Evolutionary conservation across 805 yeast genomes (phyloP).

Genomic region (Kodamaea jinghongensis): DNA sequence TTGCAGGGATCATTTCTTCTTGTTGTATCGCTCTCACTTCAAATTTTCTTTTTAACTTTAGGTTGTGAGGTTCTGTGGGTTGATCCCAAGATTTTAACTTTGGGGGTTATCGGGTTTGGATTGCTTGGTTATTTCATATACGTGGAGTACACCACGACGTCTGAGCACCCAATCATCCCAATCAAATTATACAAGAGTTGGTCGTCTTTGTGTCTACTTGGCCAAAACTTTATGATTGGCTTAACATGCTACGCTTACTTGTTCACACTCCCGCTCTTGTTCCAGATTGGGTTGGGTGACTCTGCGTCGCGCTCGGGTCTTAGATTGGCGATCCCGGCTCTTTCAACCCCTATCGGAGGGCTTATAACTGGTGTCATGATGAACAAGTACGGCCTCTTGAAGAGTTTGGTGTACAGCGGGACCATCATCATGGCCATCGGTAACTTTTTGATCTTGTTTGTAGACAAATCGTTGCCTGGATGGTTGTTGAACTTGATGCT

Average conservation of each 20-base stretch:
- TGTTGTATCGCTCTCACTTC: constrained; percentile 30
- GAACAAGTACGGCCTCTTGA: constrained; percentile 28
- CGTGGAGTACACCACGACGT: constrained; percentile 20
- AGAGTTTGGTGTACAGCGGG: constrained; percentile 29
- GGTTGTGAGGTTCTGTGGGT: constrained; percentile 22
- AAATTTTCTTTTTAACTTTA: constrained; percentile 24
- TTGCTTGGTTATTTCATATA: constrained; percentile 14
- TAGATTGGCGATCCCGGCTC: constrained; percentile 39
- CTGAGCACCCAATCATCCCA: constrained; percentile 33
- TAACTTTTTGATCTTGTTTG: constrained; percentile 23
- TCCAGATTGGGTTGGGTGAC: constrained; percentile 42
- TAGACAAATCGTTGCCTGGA: constrained; percentile 15
- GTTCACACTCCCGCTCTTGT: constrained; percentile 41
- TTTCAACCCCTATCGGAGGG: constrained; percentile 44
- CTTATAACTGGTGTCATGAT: constrained; percentile 37
- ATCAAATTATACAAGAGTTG: constrained; percentile 21
- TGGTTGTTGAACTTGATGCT: constrained; percentile 25
- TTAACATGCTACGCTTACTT: constrained; percentile 39
- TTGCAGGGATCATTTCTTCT: constrained; percentile 30
- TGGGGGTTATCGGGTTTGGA: constrained; percentile 13
- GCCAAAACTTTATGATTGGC: constrained; percentile 36
- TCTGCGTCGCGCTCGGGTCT: constrained; percentile 16
- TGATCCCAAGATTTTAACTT: constrained; percentile 12
- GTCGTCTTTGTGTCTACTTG: constrained; percentile 22
- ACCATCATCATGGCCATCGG: constrained; percentile 33